These are phyloP conservation scores for Plasmodium chabaudi DNA, from an alignment of 169 alveolate species.

Conservation along the genomic window DNA sequence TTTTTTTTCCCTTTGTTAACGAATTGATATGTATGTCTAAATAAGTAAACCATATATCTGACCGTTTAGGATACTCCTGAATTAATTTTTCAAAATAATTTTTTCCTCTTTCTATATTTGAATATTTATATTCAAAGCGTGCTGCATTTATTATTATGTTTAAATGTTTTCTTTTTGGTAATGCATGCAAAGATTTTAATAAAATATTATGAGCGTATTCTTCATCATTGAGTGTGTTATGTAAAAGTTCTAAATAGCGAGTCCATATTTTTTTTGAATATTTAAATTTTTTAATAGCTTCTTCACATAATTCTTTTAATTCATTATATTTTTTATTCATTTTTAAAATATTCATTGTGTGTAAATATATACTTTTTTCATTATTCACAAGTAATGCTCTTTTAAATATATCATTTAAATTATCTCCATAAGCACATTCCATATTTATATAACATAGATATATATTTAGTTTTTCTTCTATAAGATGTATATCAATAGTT, in stretches of 20 bases:
- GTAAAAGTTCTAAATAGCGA: constrained; percentile 18
- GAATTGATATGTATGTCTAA: constrained; percentile 85
- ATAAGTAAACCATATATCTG: constrained; percentile 90
- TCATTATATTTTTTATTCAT: constrained; percentile 76
- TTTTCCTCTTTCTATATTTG: constrained; percentile 82
- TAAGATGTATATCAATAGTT: constrained; percentile 84
- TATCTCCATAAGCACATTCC: constrained; percentile 88
- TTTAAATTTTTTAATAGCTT: constrained; percentile 80
- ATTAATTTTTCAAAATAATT: constrained; percentile 87
- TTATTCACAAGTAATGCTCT: constrained; percentile 82
- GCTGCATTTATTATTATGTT: constrained; percentile 86
- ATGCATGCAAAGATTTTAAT: constrained; percentile 73
- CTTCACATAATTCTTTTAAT: constrained; percentile 80
- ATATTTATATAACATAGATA: constrained; percentile 89
- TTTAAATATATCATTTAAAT: constrained; percentile 79
- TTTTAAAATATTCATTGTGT: constrained; percentile 78
- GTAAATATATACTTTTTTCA: constrained; percentile 80
- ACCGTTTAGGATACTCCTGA: constrained; percentile 88
- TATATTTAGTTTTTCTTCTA: constrained; percentile 84
- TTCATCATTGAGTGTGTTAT: constrained; percentile 77
- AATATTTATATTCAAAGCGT: constrained; percentile 86
- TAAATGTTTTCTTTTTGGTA: constrained; percentile 77
- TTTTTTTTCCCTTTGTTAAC: constrained; percentile 51
- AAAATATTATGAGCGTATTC: constrained; percentile 76
- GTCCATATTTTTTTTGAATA: constrained; percentile 82